These are phyloP conservation scores for Yarrowia sp. DNA, from an alignment of 805 yeast genomes.

Conservation along the genomic window DNA sequence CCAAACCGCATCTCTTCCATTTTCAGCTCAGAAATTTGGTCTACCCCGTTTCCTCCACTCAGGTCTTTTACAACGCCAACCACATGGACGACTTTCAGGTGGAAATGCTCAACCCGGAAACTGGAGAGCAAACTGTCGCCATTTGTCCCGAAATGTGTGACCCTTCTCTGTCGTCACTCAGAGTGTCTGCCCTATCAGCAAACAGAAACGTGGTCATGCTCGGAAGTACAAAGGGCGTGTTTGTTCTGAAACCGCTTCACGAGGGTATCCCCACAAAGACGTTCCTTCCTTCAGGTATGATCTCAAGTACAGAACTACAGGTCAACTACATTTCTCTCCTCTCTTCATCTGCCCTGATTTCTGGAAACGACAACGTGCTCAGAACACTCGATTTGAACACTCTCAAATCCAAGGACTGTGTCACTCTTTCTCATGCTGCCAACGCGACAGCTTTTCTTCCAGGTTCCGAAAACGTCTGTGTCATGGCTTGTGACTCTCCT, in stretches of 20 bases:
- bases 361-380: conserved; percentile 51
- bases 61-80: conserved; percentile 35
- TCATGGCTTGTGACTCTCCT: conserved; percentile 53
- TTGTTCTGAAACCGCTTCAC: conserved; percentile 3
- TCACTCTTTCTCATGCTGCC: conserved; percentile 47
- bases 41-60: conserved; percentile 40
- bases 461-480: conserved; percentile 41
- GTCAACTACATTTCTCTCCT: conserved; percentile 11
- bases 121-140: conserved; percentile 29
- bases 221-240: conserved; percentile 41
- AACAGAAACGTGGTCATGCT: conserved; percentile 58
- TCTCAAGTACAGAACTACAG: not conserved
- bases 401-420: conserved; percentile 30
- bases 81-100: conserved; percentile 32
- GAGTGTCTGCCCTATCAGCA: conserved; percentile 45
- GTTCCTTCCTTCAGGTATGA: not conserved
- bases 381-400: conserved; percentile 44
- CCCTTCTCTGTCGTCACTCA: conserved; percentile 50
- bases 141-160: conserved; percentile 28
- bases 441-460: conserved; percentile 50
- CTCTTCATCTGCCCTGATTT: conserved; percentile 40
- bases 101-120: conserved; percentile 34
- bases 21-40: conserved; percentile 57
- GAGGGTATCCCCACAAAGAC: not conserved
- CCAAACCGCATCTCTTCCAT: conserved; percentile 45